Evolutionary conservation across 2,329 filamentous ascomycete species (phyloP), one percentile per base, ranked within the genome.

Genomic region (Pestalotiopsis sp.): DNA sequence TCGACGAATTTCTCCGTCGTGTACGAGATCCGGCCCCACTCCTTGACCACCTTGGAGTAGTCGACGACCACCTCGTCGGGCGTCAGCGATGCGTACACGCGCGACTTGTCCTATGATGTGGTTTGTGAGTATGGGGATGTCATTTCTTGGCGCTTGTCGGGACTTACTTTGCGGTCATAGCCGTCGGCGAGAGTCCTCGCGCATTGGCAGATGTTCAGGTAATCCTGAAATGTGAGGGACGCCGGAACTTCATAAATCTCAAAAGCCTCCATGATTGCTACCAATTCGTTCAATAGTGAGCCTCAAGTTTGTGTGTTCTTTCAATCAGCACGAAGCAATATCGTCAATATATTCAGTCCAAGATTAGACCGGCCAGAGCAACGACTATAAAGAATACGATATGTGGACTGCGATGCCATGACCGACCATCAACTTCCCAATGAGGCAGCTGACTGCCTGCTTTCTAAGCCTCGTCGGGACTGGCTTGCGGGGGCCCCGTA

Each of bases 101-200:
- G 62, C 14, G 62, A 17, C 41, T 65, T 65, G 38, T 65, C 62
- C 62, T 65, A 7, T 31, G 17, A 14, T 45, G 4, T 25, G 2
- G 12, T 13, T 11, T n/a, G 39, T 49, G 9, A 23, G 7, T 45
- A 25, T 52, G 38, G 14, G 20, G 17, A 39, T n/a, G 9, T 11
- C 14, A 1, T 63, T 12, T 17, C 3, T 45, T 17, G 61, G 17
- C 23, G 17, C 9, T 6, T 52, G 39, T 25, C 2, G 6, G 11
- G 6, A 52, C 62, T 52, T 5, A 65, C 62, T 39, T 66, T 66
- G 45, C 64, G 64, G n/a, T 66, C 64, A 66, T 66, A 66, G 13
- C 64, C 64, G 20, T 66, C 64, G 17, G 64, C 64, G 4, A 57
- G 36, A 2, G 49, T 66, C 20, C 64, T 66, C 2, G 64, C 64